Evolutionary conservation across 345 rosid genomes (phyloP), one percentile per base, ranked within the genome.

Genomic region (Nasturtium officinale): DNA sequence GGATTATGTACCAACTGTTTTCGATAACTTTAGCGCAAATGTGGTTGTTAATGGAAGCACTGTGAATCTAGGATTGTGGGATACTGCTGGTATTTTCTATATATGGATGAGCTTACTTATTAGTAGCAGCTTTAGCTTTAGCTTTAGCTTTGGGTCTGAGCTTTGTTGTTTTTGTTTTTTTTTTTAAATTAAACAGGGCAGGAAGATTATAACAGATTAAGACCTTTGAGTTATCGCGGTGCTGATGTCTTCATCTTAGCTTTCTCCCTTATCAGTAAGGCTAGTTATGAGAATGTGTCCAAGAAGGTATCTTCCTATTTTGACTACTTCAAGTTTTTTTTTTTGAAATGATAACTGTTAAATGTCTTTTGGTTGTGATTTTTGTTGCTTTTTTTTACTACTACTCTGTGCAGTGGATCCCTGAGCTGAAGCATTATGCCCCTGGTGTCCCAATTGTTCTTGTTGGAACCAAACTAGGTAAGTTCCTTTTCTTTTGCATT

Each of bases 381-480:
- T 57, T 5, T 17, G 62, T 6, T 52, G 57, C 13, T 52, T 25
- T 40, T 18, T 50, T 7, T 77, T 60, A n/a, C n/a, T n/a, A n/a
- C 25, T 23, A 23, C 46, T 45, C 4, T 61, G 78, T 81, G n/a
- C 85, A 89, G 98, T 94, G 98, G 98, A 91, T 94, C 77, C 97
- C 98, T 1, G 98, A 94, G 84, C 77, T 91, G 82, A 88, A 85
- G 80, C 97, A 94, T 74, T 91, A 91, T 79, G 96, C 93, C 9
- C 98, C 97, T 47, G 96, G 97, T 76, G 93, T 94, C 59, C 98
- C 96, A 26, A 82, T 89, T 20, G 79, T 91, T 80, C 96, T 91
- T 33, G 96, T 91, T 82, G 97, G 98, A 69, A 91, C 98, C 45
- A 91, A 94, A 85, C 87, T 94, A 58, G 98, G 98, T 91, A 72